A percentile compares a stretch with the other conserved stretches of the same genome.
Evolutionary conservation across 768 basidiomycete species (phyloP).

Genomic region (Rhizopogon sp.): DNA sequence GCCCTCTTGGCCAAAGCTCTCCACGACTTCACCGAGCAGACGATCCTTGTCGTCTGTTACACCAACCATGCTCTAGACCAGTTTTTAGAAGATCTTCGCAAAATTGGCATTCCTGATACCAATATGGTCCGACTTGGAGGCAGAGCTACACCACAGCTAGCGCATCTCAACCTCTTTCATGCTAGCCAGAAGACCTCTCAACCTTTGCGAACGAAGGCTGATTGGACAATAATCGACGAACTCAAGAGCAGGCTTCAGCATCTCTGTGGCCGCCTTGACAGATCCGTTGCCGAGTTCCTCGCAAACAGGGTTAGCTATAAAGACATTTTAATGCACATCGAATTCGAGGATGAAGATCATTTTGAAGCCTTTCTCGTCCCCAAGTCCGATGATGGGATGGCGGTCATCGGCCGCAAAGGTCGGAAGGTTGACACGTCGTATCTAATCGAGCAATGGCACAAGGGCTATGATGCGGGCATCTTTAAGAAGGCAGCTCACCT

Average conservation of each 20-base stretch:
- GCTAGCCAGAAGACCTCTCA: slow-evolving; percentile 22
- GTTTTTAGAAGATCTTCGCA: slow-evolving; percentile 50
- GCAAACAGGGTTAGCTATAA: slow-evolving; percentile 5
- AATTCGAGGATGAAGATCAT: slow-evolving; percentile 41
- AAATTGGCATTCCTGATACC: slow-evolving; percentile 44
- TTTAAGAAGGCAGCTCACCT: slow-evolving; percentile 23
- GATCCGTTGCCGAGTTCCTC: slow-evolving; percentile 21
- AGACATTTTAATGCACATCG: slow-evolving; percentile 38
- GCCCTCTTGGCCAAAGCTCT: slow-evolving; percentile 51
- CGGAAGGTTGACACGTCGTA: slow-evolving; percentile 28
- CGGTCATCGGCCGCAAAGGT: slow-evolving; percentile 33
- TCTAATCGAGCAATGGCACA: slow-evolving; percentile 39
- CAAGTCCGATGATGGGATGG: slow-evolving; percentile 34
- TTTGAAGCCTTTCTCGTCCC: slow-evolving; percentile 38
- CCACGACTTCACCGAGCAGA: slow-evolving; percentile 37
- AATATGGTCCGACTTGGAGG: slow-evolving; percentile 49
- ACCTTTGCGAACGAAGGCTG: slow-evolving; percentile 14
- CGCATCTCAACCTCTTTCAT: slow-evolving; percentile 34
- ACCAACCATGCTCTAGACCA: slow-evolving; percentile 67
- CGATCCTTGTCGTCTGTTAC: slow-evolving; percentile 57
- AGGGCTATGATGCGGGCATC: slow-evolving; percentile 35
- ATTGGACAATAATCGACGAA: slow-evolving; percentile 35
- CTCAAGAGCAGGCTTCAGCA: slow-evolving; percentile 16
- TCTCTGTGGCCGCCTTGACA: slow-evolving; percentile 14
- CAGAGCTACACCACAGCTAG: slow-evolving; percentile 44